Evolutionary conservation across 371 early-diverging fungal genomes (phyloP).

Genomic region (Mortierella sp.): DNA sequence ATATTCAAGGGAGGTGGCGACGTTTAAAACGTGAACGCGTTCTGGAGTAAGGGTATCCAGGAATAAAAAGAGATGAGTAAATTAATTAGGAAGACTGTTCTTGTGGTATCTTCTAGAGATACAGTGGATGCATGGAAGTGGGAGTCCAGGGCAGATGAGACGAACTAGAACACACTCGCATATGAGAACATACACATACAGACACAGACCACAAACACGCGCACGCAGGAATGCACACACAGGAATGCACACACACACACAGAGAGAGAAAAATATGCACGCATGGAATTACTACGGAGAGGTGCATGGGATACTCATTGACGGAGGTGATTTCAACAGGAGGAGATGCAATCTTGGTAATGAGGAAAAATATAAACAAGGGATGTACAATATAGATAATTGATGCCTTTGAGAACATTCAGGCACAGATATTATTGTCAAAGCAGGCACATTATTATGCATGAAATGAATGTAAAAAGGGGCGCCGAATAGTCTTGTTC

Average conservation of each 20-base stretch:
- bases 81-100: not conserved
- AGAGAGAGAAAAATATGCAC: not conserved
- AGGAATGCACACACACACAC: too few species aligned
- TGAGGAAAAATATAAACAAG: not conserved
- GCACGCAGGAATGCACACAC: not conserved
- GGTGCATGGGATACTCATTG: constrained; percentile 1
- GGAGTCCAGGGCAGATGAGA: not conserved
- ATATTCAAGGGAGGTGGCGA: not conserved
- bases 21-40: not conserved
- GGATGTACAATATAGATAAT: not conserved
- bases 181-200: not conserved
- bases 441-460: not conserved
- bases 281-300: not conserved
- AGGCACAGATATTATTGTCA: not conserved
- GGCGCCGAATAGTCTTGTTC: not conserved
- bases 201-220: not conserved
- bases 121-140: not conserved
- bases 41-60: constrained; percentile 3
- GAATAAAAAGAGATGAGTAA: not conserved
- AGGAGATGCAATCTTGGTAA: not conserved
- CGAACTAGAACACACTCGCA: not conserved
- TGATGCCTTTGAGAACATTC: not conserved
- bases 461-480: not conserved
- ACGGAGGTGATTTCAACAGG: not conserved
- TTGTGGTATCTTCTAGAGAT: not conserved